phyloP scores from a whole-genome alignment of 805 yeast species.

The Metschnikowia lachancei region DNA sequence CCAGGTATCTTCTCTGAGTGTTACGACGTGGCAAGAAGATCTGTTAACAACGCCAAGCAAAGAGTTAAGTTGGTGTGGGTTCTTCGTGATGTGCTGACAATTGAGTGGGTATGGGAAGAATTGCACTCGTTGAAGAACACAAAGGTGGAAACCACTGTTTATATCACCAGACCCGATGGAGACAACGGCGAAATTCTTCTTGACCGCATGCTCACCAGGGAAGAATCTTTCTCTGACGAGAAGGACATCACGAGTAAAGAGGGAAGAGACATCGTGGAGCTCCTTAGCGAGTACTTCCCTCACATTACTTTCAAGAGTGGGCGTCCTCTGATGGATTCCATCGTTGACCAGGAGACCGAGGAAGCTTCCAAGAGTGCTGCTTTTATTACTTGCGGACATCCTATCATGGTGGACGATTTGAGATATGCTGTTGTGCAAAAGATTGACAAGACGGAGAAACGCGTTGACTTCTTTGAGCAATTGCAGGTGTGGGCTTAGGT shows the following conservation, averaged over 20 bases:
- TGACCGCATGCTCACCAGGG: conserved; percentile 10
- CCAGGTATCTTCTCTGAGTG: conserved; percentile 55
- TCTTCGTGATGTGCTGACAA: conserved; percentile 15
- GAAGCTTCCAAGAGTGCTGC: conserved; percentile 42
- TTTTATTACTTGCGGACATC: conserved; percentile 34
- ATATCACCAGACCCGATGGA: conserved; percentile 16
- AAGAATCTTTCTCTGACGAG: conserved; percentile 10
- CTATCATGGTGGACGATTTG: conserved; percentile 33
- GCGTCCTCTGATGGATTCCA: conserved; percentile 46
- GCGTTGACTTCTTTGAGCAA: conserved; percentile 22
- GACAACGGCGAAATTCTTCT: conserved; percentile 3
- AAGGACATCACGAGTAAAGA: conserved; percentile 6
- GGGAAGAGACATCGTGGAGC: conserved; percentile 2
- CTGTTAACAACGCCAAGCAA: conserved; percentile 17
- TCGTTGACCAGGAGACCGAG: conserved; percentile 38
- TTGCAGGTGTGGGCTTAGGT: conserved; percentile 11
- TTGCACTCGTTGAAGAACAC: conserved; percentile 11
- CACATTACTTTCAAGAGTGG: conserved; percentile 21
- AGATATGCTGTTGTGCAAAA: conserved; percentile 22
- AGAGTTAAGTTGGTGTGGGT: conserved; percentile 19
- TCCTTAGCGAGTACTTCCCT: conserved; percentile 15
- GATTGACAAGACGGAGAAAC: conserved; percentile 19
- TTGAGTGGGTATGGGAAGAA: conserved; percentile 18
- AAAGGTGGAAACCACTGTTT: conserved; percentile 16
- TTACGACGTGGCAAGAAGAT: conserved; percentile 26